These are phyloP conservation scores for Penicillium coffeae DNA, from an alignment of 495 filamentous ascomycete genomes.

Conservation along the genomic window DNA sequence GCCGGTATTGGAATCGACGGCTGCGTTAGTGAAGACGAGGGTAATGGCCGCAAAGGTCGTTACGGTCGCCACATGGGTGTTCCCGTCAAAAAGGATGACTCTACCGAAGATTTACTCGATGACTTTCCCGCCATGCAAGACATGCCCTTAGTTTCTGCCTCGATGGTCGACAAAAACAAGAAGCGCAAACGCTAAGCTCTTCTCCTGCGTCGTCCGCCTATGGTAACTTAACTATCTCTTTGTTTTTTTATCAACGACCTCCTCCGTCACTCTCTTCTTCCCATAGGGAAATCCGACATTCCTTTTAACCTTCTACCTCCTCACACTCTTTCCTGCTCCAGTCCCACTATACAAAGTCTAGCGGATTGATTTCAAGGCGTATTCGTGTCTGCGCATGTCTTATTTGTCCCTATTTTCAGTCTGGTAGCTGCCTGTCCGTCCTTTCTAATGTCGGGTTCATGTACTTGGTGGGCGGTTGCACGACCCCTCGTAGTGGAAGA, in stretches of 20 bases:
- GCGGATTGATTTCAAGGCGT: constrained; percentile 28
- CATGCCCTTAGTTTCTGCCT: constrained; percentile 30
- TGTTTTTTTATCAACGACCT: neutral
- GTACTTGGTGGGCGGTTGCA: constrained; percentile 6
- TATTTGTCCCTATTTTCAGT: constrained; percentile 18
- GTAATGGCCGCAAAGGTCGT: constrained; percentile 92
- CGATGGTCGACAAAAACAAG: constrained; percentile 58
- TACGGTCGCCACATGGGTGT: constrained; percentile 96
- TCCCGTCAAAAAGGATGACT: constrained; percentile 67
- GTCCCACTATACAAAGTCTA: constrained; percentile 25
- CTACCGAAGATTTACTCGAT: constrained; percentile 19
- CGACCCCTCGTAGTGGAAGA: constrained; percentile 6
- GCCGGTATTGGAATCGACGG: constrained; percentile 88
- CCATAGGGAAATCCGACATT: constrained; percentile 14
- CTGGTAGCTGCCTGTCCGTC: constrained; percentile 17
- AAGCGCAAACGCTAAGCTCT: constrained; percentile 62
- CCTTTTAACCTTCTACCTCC: constrained; percentile 16
- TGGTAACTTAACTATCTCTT: neutral
- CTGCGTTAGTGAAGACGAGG: constrained; percentile 95
- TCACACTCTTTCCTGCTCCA: constrained; percentile 18
- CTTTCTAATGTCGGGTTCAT: constrained; percentile 8
- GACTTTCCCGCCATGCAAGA: constrained; percentile 29
- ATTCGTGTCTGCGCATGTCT: constrained; percentile 18
- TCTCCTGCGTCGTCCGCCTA: neutral
- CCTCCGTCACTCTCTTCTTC: constrained; percentile 15